phyloP scores from a whole-genome alignment of 306 rosid species.

The Cajanus cajan region DNA sequence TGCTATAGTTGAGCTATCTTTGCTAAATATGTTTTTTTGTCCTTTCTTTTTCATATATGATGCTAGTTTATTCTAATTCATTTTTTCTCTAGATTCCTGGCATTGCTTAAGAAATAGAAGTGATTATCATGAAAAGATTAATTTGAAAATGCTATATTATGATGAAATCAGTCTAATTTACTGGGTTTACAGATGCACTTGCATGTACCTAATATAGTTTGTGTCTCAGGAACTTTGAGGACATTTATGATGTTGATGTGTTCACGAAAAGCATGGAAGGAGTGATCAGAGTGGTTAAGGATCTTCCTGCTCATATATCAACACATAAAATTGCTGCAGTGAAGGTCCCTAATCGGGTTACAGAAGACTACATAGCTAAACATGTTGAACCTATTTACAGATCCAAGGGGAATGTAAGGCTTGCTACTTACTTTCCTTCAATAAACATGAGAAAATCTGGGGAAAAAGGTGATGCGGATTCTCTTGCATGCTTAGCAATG shows the following conservation, averaged over 20 bases:
- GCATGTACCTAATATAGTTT: conserved; percentile 3
- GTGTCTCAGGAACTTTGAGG: conserved; percentile 77
- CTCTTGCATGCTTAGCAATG: conserved; percentile 90
- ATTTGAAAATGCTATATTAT: conserved; percentile 19
- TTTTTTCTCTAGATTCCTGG: background rate
- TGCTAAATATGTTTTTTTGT: background rate
- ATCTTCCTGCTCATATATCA: conserved; percentile 63
- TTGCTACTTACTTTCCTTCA: conserved; percentile 92
- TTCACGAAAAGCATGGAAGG: conserved; percentile 80
- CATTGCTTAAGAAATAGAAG: background rate
- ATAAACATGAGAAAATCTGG: conserved; percentile 79
- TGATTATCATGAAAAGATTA: background rate
- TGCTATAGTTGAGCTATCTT: background rate
- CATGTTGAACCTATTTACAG: conserved; percentile 77
- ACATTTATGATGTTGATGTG: conserved; percentile 69
- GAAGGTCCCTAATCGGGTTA: conserved; percentile 88
- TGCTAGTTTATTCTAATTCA: background rate
- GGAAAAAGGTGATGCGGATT: conserved; percentile 51
- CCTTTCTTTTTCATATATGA: background rate
- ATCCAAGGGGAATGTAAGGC: conserved; percentile 69
- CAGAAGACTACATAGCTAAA: conserved; percentile 75
- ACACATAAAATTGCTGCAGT: conserved; percentile 71
- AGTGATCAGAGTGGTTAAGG: conserved; percentile 72
- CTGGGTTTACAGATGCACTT: background rate
- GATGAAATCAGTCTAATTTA: conserved; percentile 15